Evolutionary conservation across 73 alveolate species (phyloP).

Genomic region (Blepharisma japonicum): DNA sequence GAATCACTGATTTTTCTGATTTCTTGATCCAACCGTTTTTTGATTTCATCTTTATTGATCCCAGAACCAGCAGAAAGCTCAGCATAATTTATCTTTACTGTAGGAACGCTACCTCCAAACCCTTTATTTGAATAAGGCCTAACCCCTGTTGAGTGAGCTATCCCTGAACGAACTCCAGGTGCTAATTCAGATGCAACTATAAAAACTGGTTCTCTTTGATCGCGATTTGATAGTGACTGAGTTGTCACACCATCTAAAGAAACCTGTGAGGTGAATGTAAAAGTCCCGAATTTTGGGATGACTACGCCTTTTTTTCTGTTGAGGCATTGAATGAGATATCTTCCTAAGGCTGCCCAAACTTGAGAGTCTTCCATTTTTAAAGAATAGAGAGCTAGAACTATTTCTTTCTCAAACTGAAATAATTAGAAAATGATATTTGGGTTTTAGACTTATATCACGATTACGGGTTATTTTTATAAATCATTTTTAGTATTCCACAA

Average conservation of each 20-base stretch:
- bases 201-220: background rate
- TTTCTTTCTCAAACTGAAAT: no score
- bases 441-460: no score
- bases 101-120: background rate
- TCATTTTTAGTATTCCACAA: no score
- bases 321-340: background rate
- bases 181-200: background rate
- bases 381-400: no score
- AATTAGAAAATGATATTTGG: no score
- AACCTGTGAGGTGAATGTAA: constrained; percentile 1
- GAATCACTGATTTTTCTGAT: background rate
- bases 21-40: background rate
- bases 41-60: background rate
- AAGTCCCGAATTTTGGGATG: background rate
- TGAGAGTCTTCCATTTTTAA: background rate
- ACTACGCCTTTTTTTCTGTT: background rate
- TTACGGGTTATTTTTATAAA: no score
- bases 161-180: constrained; percentile 5
- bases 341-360: background rate
- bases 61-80: background rate
- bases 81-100: background rate
- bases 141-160: background rate
- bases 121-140: constrained; percentile 3
- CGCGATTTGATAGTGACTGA: background rate
- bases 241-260: background rate